These are phyloP conservation scores for Thyridium curvatum DNA, from an alignment of 2,329 filamentous ascomycete genomes.

Conservation along the genomic window DNA sequence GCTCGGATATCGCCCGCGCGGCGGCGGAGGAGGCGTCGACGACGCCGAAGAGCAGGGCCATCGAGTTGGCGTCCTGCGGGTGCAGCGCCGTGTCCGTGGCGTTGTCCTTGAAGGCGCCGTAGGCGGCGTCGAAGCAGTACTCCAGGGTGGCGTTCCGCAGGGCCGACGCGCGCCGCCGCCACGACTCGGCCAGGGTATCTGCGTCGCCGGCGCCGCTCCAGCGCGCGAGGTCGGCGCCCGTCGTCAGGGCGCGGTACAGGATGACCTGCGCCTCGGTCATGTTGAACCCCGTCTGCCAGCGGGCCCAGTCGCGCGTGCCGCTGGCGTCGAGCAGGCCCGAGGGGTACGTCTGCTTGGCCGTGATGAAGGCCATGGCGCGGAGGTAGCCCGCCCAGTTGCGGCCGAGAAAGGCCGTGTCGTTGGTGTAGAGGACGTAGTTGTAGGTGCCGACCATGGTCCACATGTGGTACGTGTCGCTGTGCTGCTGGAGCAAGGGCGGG, in stretches of 20 bases:
- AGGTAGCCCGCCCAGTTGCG: constrained; percentile 23
- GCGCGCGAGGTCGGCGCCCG: constrained; percentile 42
- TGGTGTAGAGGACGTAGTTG: constrained; percentile 48
- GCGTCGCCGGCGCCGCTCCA: constrained; percentile 38
- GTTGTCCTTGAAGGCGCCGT: constrained; percentile 49
- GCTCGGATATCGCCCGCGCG: constrained; percentile 32
- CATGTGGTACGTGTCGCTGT: constrained; percentile 25
- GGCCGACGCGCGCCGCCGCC: constrained; percentile 29
- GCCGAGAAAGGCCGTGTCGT: constrained; percentile 31
- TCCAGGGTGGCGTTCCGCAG: constrained; percentile 38
- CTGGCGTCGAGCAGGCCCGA: constrained; percentile 41
- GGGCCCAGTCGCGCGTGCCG: constrained; percentile 43
- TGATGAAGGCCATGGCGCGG: constrained; percentile 19
- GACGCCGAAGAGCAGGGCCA: constrained; percentile 44
- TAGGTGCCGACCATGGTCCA: constrained; percentile 47
- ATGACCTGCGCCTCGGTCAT: constrained; percentile 47
- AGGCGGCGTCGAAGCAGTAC: constrained; percentile 38
- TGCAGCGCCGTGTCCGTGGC: constrained; percentile 41
- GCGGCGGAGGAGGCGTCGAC: constrained; percentile 22
- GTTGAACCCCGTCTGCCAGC: constrained; percentile 40
- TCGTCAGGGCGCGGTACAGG: constrained; percentile 46
- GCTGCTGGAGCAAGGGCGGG: constrained; percentile 28
- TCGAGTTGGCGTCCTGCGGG: constrained; percentile 55
- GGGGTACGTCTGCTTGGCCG: constrained; percentile 12
- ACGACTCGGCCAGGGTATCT: constrained; percentile 26